These are phyloP conservation scores for Tanozyma kutaoensis DNA, from an alignment of 805 yeast species.

Conservation along the genomic window DNA sequence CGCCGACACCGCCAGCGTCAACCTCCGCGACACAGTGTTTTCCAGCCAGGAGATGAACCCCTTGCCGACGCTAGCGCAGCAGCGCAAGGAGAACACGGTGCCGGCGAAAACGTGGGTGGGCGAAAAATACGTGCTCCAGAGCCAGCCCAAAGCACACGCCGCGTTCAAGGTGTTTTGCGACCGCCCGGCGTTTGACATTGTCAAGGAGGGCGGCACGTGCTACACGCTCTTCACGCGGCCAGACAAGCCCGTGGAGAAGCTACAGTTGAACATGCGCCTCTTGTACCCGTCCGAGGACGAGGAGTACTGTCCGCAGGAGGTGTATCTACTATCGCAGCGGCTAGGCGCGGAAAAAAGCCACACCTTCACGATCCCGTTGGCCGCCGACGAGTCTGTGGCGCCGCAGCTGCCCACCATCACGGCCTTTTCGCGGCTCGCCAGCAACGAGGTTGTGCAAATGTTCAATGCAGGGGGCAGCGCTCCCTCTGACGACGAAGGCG, in stretches of 20 bases:
- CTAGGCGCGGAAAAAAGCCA: constrained; percentile 4
- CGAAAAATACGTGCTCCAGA: constrained; percentile 15
- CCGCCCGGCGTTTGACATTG: constrained; percentile 2
- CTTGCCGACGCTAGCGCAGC: constrained; percentile 32
- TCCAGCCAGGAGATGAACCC: constrained; percentile 20
- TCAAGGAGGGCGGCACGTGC: constrained; percentile 14
- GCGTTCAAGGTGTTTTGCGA: constrained; percentile 5
- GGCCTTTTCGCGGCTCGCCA: constrained; percentile 59
- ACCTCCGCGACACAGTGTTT: constrained; percentile 9
- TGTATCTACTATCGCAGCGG: no score
- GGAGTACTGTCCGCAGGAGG: constrained; percentile 53
- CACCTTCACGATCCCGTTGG: constrained; percentile 31
- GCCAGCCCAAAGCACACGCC: not conserved
- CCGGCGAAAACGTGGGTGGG: constrained; percentile 52
- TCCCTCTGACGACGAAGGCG: constrained; percentile 16
- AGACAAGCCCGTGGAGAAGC: constrained; percentile 48
- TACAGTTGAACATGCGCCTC: constrained; percentile 47
- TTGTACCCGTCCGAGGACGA: constrained; percentile 31
- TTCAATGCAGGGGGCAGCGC: constrained; percentile 38
- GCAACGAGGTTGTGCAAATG: constrained; percentile 62
- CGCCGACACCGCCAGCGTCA: constrained; percentile 3
- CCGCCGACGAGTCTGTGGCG: constrained; percentile 7
- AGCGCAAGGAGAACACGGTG: constrained; percentile 53
- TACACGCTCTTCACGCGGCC: constrained; percentile 37
- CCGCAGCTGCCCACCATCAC: constrained; percentile 71